Evolutionary conservation across 331 rosid species (phyloP).

Genomic region (Prunus yedoensis): DNA sequence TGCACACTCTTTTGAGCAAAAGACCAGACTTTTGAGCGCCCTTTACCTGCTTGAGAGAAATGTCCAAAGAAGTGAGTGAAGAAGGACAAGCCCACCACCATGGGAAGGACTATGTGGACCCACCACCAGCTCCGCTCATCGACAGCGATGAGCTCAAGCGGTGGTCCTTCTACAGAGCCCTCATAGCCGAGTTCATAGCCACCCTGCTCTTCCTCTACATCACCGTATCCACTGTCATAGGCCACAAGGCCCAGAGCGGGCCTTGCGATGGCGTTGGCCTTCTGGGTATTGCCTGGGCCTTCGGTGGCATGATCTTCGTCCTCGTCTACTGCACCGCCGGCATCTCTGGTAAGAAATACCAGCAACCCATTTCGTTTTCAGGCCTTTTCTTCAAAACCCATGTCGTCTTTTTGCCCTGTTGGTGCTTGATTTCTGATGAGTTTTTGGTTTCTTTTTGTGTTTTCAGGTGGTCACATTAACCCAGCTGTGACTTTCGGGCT

Average conservation of each 20-base stretch:
- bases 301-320: constrained; percentile 94
- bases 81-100: constrained; percentile 48
- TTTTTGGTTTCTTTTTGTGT: neutral
- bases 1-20: neutral
- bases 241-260: constrained; percentile 43
- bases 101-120: constrained; percentile 78
- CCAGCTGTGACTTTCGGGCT: constrained; percentile 91
- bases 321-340: constrained; percentile 99
- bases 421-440: neutral
- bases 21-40: no score
- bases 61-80: constrained; percentile 69
- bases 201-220: constrained; percentile 90
- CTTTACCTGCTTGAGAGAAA: neutral
- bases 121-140: constrained; percentile 82
- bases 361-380: neutral
- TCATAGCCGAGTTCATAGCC: constrained; percentile 88
- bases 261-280: constrained; percentile 65
- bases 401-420: neutral
- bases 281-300: constrained; percentile 89
- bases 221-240: constrained; percentile 82
- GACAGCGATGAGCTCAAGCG: constrained; percentile 65
- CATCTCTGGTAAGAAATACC: constrained; percentile 55
- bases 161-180: constrained; percentile 84
- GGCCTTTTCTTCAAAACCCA: neutral
- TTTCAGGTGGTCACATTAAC: constrained; percentile 81